Evolutionary conservation across 176 grass and related monocot species (phyloP).

Genomic region (Phoenix roebelenii): DNA sequence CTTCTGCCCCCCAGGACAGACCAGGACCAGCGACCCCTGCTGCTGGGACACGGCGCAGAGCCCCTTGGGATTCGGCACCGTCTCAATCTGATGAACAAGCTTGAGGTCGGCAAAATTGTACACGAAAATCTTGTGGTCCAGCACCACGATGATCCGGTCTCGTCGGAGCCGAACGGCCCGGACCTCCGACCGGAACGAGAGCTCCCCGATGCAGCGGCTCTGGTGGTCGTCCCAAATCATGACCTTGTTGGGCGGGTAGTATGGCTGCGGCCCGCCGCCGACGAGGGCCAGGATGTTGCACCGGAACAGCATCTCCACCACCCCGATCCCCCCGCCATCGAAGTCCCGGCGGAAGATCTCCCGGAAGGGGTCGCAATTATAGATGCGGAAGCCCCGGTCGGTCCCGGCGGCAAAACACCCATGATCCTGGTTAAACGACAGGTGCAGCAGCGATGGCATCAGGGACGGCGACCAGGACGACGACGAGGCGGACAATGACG

Average conservation of each 20-base stretch:
- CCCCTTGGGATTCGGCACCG: slow-evolving; percentile 69
- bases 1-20: slow-evolving; percentile 80
- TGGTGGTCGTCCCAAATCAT: slow-evolving; percentile 24
- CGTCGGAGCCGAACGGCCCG: slow-evolving; percentile 69
- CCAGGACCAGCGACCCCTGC: slow-evolving; percentile 72
- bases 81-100: slow-evolving; percentile 94
- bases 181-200: slow-evolving; percentile 13
- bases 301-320: slow-evolving; percentile 18
- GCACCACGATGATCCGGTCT: slow-evolving; percentile 75
- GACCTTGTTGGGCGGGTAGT: slow-evolving; percentile 1
- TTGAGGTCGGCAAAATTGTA: slow-evolving; percentile 94
- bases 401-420: slow-evolving; percentile 91
- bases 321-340: slow-evolving; percentile 28
- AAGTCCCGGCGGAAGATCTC: slow-evolving; percentile 95
- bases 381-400: slow-evolving; percentile 92
- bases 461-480: not conserved
- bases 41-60: slow-evolving; percentile 88
- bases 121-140: slow-evolving; percentile 88
- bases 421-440: slow-evolving; percentile 97
- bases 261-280: not conserved
- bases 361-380: slow-evolving; percentile 95
- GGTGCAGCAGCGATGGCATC: slow-evolving; percentile 39
- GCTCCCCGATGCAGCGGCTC: slow-evolving; percentile 17
- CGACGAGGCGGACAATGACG: not conserved
- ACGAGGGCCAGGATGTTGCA: slow-evolving; percentile 17